Percentiles rank a stretch among this genome's conserved stretches.
Evolutionary conservation across 768 basidiomycete genomes (phyloP).

Genomic region (Calocybe cyanea): DNA sequence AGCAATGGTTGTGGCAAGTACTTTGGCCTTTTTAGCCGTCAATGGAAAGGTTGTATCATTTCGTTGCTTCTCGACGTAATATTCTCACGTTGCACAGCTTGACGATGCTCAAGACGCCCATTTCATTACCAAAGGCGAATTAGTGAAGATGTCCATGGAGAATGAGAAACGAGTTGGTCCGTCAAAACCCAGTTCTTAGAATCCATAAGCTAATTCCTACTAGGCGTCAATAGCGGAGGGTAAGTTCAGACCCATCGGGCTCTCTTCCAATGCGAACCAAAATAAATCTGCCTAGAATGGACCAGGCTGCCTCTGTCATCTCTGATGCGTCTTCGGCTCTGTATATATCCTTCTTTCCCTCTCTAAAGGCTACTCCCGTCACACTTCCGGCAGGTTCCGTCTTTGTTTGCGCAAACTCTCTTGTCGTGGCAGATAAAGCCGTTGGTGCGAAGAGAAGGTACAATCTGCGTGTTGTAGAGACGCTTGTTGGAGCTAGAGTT

Average conservation of each 20-base stretch:
- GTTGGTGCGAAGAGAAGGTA: conserved; percentile 73
- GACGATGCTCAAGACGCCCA: conserved; percentile 7
- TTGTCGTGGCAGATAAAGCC: conserved; percentile 78
- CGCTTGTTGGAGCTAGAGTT: conserved; percentile 72
- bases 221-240: conserved; percentile 77
- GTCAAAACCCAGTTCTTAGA: conserved; percentile 10
- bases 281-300: conserved; percentile 53
- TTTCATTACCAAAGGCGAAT: conserved; percentile 56
- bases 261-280: conserved; percentile 5
- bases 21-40: conserved; percentile 73
- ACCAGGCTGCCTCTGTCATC: conserved; percentile 87
- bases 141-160: conserved; percentile 78
- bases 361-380: conserved; percentile 61
- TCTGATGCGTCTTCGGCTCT: conserved; percentile 66
- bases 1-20: conserved; percentile 87
- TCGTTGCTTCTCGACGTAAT: not conserved
- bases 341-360: conserved; percentile 80
- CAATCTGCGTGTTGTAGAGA: conserved; percentile 92
- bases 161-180: conserved; percentile 80
- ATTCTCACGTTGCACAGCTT: conserved; percentile 13
- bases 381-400: conserved; percentile 54
- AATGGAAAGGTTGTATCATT: conserved; percentile 61
- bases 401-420: conserved; percentile 80
- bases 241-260: conserved; percentile 26
- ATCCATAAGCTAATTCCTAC: not conserved